Base-by-base conservation (phyloP, 2,329 filamentous ascomycete species). In the Pseudogymnoascus sp. region DNA sequence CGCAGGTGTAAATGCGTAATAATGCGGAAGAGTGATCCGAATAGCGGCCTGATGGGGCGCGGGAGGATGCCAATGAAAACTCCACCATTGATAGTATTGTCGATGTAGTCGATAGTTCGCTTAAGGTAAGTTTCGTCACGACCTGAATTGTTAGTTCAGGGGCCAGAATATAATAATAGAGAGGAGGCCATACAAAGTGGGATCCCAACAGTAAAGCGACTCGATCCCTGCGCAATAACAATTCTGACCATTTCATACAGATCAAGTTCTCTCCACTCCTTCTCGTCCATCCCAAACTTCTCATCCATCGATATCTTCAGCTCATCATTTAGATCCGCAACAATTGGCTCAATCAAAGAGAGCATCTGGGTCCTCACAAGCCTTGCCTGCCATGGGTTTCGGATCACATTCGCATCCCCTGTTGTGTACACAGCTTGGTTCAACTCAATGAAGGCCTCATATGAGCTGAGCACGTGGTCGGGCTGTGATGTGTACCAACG, bases 401-500 rank as follows among this genome's bases (percentile, higher is more conserved):
- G 37, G 9, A 73, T 68, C 10, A 73, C 71, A 29, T 70, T 68
- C 0, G 64, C 63, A 54, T 76, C 68, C 0, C 78, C 77, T 1
- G 77, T 66, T 2, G 71, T 73, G 63, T 75, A 75, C 11, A 67
- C 64, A 0, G 72, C 66, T 60, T 76, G 74, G 4, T 77, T 72
- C 2, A 74, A 63, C 21, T 79, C 75, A 1, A 69, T 69, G 47
- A 77, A 74, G 0, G 77, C 75, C 8, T 74, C 65, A 3, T 37
- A 57, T 1, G 72, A 65, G 37, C 71, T 72, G 13, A 78, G 69
- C 0, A 73, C 66, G 5, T 66, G 64, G 1, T 79, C 76, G 0
- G 75, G 75, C 59, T 78, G 77, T 2, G 68, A 65, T 6, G 73
- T 63, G 1, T 74, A 65, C 76, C 77, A 79, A 35, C 72, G 69